These are phyloP conservation scores for Camelina neglecta DNA, from an alignment of 345 rosid genomes.

Conservation along the genomic window DNA sequence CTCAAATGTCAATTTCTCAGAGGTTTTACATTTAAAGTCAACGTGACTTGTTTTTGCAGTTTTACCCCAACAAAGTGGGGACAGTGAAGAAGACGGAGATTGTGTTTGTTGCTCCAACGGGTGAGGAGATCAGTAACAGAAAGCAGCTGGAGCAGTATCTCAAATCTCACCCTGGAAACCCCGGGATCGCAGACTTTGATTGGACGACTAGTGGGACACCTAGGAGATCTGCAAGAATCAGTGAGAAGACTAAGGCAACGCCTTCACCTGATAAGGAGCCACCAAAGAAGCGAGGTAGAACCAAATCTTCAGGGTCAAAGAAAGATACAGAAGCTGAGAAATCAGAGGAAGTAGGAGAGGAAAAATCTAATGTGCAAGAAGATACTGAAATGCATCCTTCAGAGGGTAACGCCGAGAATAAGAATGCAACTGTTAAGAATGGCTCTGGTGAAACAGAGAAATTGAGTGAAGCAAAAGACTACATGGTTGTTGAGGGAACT, in stretches of 20 bases:
- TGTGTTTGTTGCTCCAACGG: slow-evolving; percentile 77
- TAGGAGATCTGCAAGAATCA: slow-evolving; percentile 83
- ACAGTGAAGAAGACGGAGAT: slow-evolving; percentile 70
- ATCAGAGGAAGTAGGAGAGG: slow-evolving; percentile 35
- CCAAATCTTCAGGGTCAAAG: slow-evolving; percentile 57
- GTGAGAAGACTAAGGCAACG: slow-evolving; percentile 69
- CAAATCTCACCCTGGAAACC: slow-evolving; percentile 72
- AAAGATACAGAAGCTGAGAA: slow-evolving; percentile 52
- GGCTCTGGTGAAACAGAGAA: slow-evolving; percentile 43
- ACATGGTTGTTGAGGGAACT: slow-evolving; percentile 42
- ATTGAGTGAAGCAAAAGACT: slow-evolving; percentile 37
- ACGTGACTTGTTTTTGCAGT: slow-evolving; percentile 47
- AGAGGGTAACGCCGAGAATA: slow-evolving; percentile 27
- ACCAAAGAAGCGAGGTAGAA: slow-evolving; percentile 66
- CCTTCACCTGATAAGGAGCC: slow-evolving; percentile 75
- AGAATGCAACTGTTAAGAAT: slow-evolving; percentile 31
- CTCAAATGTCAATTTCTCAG: background rate
- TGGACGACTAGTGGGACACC: slow-evolving; percentile 88
- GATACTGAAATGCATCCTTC: slow-evolving; percentile 35
- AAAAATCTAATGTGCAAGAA: slow-evolving; percentile 40
- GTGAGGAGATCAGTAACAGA: slow-evolving; percentile 67
- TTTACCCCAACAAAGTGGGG: slow-evolving; percentile 58
- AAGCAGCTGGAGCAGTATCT: slow-evolving; percentile 83
- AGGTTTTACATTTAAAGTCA: background rate
- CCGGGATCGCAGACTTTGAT: slow-evolving; percentile 63